These are phyloP conservation scores for Lasiosphaeria hispida DNA, from an alignment of 495 filamentous ascomycete species.

Conservation along the genomic window DNA sequence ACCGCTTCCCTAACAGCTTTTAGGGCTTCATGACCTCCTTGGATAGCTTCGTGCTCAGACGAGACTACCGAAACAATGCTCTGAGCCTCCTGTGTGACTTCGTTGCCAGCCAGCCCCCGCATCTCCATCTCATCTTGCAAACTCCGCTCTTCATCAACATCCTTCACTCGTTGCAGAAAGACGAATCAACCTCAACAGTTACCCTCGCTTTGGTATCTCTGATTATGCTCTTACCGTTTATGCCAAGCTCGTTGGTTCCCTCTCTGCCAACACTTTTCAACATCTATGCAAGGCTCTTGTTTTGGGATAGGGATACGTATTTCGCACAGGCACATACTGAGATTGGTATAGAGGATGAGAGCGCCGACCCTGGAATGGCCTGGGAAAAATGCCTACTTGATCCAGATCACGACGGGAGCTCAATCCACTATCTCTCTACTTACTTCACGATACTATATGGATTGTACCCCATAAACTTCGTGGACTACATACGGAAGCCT, in stretches of 20 bases:
- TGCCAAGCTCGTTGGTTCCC: conserved; percentile 61
- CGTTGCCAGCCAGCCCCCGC: conserved; percentile 65
- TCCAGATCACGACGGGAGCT: conserved; percentile 54
- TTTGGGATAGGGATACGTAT: conserved; percentile 61
- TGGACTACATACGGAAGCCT: conserved; percentile 73
- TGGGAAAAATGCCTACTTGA: conserved; percentile 63
- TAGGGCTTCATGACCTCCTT: conserved; percentile 60
- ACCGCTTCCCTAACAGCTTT: neutral
- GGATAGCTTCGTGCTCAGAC: conserved; percentile 58
- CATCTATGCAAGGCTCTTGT: conserved; percentile 69
- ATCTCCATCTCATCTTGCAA: conserved; percentile 64
- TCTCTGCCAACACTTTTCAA: conserved; percentile 69
- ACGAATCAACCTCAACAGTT: conserved; percentile 67
- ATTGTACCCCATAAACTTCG: conserved; percentile 75
- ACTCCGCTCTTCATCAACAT: conserved; percentile 65
- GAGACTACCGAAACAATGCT: conserved; percentile 54
- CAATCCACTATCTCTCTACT: conserved; percentile 67
- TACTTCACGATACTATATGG: conserved; percentile 80
- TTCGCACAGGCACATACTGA: conserved; percentile 29
- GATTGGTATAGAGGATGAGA: conserved; percentile 32
- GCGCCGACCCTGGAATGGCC: conserved; percentile 17
- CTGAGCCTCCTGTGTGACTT: conserved; percentile 62
- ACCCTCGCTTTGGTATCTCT: conserved; percentile 63
- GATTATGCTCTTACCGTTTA: conserved; percentile 74
- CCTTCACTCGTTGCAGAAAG: conserved; percentile 65